A percentile compares a stretch with the other conserved stretches of the same genome.
Conservation (phyloP, 371 early-diverging fungal species). For the Lichtheimia hyalospora region DNA sequence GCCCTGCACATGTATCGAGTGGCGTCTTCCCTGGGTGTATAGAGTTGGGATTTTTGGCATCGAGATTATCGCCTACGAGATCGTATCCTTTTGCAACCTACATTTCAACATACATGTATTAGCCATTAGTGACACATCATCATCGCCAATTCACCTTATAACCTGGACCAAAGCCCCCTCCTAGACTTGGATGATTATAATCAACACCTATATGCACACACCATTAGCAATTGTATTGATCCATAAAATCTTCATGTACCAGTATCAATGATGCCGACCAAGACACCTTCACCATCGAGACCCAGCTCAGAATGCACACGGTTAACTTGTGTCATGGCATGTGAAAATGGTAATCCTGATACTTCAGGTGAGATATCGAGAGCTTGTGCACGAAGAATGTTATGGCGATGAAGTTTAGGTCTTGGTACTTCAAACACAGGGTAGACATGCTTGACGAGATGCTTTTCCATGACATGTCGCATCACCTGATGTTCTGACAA, state of each 20-base stretch:
- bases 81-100: conserved; percentile 51
- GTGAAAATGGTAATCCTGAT: conserved; percentile 9
- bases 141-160: conserved; percentile 8
- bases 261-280: conserved; percentile 65
- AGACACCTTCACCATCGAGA: conserved; percentile 58
- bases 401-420: conserved; percentile 11
- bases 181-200: conserved; percentile 65
- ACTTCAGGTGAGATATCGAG: conserved; percentile 3
- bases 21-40: conserved; percentile 6
- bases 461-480: conserved; percentile 15
- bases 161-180: conserved; percentile 58
- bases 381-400: not conserved
- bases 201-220: conserved; percentile 48
- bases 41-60: conserved; percentile 4
- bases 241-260: conserved; percentile 25
- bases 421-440: conserved; percentile 36
- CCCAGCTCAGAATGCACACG: conserved; percentile 22
- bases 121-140: not conserved
- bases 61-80: conserved; percentile 44
- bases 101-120: not conserved
- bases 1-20: conserved; percentile 28
- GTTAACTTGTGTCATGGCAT: conserved; percentile 23
- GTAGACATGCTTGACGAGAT: conserved; percentile 30
- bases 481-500: conserved; percentile 4
- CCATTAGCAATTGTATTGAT: not conserved